Evolutionary conservation across 2,329 filamentous ascomycete genomes (phyloP).

Genomic region (Talaromyces sp.): DNA sequence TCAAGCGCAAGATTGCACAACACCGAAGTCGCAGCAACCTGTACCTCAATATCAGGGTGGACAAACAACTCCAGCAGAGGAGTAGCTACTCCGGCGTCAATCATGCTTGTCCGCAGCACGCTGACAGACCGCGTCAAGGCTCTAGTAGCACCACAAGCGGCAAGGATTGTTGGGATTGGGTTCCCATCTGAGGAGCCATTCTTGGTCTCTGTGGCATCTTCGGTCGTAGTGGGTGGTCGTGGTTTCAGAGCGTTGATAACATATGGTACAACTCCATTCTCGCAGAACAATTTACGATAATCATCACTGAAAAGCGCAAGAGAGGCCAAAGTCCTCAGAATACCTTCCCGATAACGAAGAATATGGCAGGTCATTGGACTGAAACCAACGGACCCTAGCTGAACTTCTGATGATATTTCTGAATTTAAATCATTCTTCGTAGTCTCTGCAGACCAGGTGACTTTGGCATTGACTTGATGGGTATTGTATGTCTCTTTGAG

Average conservation of each 20-base stretch:
- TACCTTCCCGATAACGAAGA: conserved; percentile 70
- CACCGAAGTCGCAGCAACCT: conserved; percentile 78
- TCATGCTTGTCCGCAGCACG: conserved; percentile 76
- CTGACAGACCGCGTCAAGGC: conserved; percentile 81
- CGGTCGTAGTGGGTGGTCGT: conserved; percentile 32
- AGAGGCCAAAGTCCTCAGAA: conserved; percentile 74
- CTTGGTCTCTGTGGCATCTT: conserved; percentile 24
- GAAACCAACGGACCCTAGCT: conserved; percentile 59
- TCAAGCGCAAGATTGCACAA: conserved; percentile 83
- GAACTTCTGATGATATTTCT: conserved; percentile 33
- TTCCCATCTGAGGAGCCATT: conserved; percentile 63
- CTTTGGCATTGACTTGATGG: conserved; percentile 43
- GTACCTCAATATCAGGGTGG: conserved; percentile 71
- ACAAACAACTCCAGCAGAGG: conserved; percentile 72
- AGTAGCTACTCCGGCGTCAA: conserved; percentile 76
- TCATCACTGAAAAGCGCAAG: conserved; percentile 77
- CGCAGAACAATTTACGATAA: conserved; percentile 75
- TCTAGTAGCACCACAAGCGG: conserved; percentile 76
- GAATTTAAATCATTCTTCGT: conserved; percentile 9
- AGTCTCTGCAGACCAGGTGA: conserved; percentile 52
- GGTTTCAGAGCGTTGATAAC: conserved; percentile 78
- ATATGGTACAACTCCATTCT: conserved; percentile 73
- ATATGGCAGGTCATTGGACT: conserved; percentile 62
- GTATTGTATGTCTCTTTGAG: conserved; percentile 64
- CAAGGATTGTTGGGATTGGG: conserved; percentile 70